Conservation (phyloP, 305 asterid species). For the Fraxinus platypoda region DNA sequence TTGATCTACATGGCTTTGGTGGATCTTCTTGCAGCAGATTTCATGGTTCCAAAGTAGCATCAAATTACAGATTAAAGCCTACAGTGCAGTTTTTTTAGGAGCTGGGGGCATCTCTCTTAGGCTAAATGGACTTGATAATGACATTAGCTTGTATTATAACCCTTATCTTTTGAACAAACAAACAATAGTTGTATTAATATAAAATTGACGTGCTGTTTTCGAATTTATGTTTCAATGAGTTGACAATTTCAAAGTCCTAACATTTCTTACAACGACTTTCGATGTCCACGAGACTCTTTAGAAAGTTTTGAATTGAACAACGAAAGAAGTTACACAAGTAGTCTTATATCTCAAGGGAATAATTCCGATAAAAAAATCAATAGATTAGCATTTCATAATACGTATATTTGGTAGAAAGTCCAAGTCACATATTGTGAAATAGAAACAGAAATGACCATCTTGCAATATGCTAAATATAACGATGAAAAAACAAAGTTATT, state of each 20-base stretch:
- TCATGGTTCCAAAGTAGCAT: conserved; percentile 60
- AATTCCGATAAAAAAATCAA: too few species aligned
- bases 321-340: neutral
- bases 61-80: conserved; percentile 45
- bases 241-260: neutral
- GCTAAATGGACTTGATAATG: conserved; percentile 69
- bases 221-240: neutral
- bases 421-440: neutral
- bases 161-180: neutral
- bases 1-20: conserved; percentile 69
- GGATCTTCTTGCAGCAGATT: conserved; percentile 65
- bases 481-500: too few species aligned
- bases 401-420: neutral
- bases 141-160: neutral
- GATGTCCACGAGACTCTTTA: too few species aligned
- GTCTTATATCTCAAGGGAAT: too few species aligned
- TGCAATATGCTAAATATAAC: neutral
- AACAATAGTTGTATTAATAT: neutral
- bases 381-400: neutral
- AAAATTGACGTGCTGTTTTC: neutral
- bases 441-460: too few species aligned
- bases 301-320: neutral
- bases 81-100: conserved; percentile 49
- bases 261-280: neutral
- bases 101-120: conserved; percentile 73